Conservation (phyloP, 2,329 filamentous ascomycete genomes). For the Neofusicoccum kwambonambiense region DNA sequence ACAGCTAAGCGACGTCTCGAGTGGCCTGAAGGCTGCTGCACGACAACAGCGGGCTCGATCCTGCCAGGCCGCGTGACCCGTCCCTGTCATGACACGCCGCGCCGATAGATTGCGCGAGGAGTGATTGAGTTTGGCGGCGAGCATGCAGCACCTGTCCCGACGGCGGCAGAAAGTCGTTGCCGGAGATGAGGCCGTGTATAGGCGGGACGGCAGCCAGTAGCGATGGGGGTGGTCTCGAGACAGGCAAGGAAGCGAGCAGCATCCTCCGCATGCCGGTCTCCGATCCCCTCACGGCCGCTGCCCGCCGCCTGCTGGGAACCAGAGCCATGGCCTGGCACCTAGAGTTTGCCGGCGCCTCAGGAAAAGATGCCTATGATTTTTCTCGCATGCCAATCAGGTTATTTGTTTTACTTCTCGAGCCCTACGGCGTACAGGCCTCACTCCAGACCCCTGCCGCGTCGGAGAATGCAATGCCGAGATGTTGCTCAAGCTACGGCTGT, state of each 20-base stretch:
- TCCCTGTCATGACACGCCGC: neutral
- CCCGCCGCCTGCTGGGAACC: neutral
- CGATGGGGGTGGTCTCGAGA: neutral
- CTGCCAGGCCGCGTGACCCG: neutral
- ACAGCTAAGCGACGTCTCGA: neutral
- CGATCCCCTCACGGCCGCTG: constrained; percentile 1
- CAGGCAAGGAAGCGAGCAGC: constrained; percentile 14
- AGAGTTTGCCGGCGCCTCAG: neutral
- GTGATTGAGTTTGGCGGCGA: neutral
- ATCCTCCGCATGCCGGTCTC: constrained; percentile 10
- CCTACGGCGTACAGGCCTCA: constrained; percentile 8
- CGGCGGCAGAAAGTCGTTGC: neutral
- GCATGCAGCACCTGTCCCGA: neutral
- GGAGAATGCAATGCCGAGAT: constrained; percentile 15
- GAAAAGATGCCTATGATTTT: neutral
- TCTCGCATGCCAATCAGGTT: constrained; percentile 5
- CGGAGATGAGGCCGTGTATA: too few relatives aligned
- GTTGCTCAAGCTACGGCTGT: constrained; percentile 14
- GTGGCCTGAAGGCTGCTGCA: neutral
- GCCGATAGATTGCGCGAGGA: neutral
- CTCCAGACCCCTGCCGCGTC: constrained; percentile 11
- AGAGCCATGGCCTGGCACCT: neutral
- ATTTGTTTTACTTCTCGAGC: constrained; percentile 2
- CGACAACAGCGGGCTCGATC: neutral
- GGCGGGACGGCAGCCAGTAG: too few relatives aligned